Percentiles rank a stretch among this genome's conserved stretches.
Conservation (phyloP, 2,329 filamentous ascomycete species). For the Arachnomyces sp. region DNA sequence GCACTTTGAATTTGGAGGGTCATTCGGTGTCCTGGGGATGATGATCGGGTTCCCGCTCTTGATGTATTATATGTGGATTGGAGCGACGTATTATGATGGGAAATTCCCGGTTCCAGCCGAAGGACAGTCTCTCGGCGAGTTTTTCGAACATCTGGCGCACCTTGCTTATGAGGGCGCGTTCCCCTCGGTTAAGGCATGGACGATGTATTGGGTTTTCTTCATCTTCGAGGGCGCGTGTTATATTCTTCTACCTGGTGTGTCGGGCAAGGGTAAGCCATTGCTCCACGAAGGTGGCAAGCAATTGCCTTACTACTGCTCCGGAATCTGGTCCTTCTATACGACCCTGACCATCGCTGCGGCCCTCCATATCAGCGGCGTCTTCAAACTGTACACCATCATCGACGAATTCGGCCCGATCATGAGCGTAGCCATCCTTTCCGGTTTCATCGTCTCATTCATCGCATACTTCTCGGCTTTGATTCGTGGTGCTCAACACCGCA, state of each 20-base stretch:
- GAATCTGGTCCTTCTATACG: slow-evolving; percentile 74
- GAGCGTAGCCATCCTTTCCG: slow-evolving; percentile 85
- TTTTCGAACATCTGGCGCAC: slow-evolving; percentile 59
- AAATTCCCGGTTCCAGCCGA: slow-evolving; percentile 60
- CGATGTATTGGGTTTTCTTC: slow-evolving; percentile 91
- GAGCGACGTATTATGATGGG: slow-evolving; percentile 84
- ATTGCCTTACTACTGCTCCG: slow-evolving; percentile 91
- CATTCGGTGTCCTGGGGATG: slow-evolving; percentile 68
- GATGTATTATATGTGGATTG: slow-evolving; percentile 99
- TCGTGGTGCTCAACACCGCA: slow-evolving; percentile 79
- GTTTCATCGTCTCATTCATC: slow-evolving; percentile 70
- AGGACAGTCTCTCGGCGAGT: slow-evolving; percentile 62
- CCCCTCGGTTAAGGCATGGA: slow-evolving; percentile 74
- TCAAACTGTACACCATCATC: slow-evolving; percentile 83
- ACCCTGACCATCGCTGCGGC: slow-evolving; percentile 63
- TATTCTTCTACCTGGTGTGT: slow-evolving; percentile 77
- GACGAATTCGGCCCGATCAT: slow-evolving; percentile 93
- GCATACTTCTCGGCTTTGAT: slow-evolving; percentile 78
- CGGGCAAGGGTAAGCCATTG: slow-evolving; percentile 79
- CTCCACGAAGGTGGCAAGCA: slow-evolving; percentile 75
- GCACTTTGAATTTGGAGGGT: slow-evolving; percentile 76
- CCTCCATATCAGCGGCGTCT: slow-evolving; percentile 74
- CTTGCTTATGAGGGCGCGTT: slow-evolving; percentile 78
- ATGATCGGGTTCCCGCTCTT: slow-evolving; percentile 89
- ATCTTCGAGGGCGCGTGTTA: slow-evolving; percentile 77